These are phyloP conservation scores for Saccharum officinarum DNA, from an alignment of 176 grass and related monocot species.

Conservation along the genomic window DNA sequence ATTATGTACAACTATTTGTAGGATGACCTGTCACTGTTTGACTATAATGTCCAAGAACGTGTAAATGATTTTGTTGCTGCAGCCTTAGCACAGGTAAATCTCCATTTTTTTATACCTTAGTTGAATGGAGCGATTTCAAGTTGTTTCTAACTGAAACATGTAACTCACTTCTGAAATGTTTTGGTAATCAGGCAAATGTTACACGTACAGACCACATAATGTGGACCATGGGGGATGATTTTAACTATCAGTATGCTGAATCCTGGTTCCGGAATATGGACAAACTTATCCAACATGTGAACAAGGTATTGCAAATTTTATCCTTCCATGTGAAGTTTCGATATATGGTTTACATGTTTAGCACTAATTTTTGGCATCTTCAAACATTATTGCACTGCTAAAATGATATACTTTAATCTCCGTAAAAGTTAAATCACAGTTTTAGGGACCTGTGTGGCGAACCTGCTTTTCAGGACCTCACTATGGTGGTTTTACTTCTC, in stretches of 20 bases:
- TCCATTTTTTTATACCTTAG: background rate
- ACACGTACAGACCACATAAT: constrained; percentile 90
- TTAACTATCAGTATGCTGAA: constrained; percentile 90
- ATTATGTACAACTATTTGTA: constrained; percentile 38
- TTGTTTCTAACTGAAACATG: constrained; percentile 27
- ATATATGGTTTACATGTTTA: background rate
- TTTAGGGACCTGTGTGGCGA: background rate
- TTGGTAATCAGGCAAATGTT: constrained; percentile 68
- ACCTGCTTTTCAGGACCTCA: background rate
- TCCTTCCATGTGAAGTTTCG: background rate
- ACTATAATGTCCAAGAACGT: constrained; percentile 83
- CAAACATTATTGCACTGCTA: background rate
- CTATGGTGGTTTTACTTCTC: background rate
- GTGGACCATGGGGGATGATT: constrained; percentile 99
- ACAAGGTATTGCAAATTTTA: constrained; percentile 63
- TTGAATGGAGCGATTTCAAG: constrained; percentile 15
- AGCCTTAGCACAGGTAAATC: constrained; percentile 80
- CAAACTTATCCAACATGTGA: constrained; percentile 86
- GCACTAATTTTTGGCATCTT: background rate
- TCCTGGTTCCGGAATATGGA: constrained; percentile 97
- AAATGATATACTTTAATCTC: background rate
- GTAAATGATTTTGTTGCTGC: constrained; percentile 84
- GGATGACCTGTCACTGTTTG: constrained; percentile 79
- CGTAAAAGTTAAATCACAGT: background rate
- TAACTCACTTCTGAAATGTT: constrained; percentile 27